Evolutionary conservation across 2,329 filamentous ascomycete genomes (phyloP), one percentile per base, ranked within the genome.

Genomic region (Orbilia ellipsospora): DNA sequence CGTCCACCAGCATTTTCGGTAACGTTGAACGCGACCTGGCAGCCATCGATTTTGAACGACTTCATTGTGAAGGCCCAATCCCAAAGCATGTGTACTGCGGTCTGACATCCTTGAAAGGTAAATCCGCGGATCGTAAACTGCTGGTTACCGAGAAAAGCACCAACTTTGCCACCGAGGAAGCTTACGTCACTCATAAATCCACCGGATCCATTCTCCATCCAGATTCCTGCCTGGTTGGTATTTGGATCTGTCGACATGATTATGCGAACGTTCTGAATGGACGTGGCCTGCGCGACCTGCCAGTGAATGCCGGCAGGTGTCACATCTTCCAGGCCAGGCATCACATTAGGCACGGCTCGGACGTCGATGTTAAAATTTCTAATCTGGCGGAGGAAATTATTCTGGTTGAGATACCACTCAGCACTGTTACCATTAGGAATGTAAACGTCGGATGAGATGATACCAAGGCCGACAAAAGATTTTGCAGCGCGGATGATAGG

Each of bases 371-470:
- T 87, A 80, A 95, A 91, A 84, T 95, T 94, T 80, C 91, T 90
- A 78, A 94, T 84, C 81, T 92, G 90, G 64, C 92, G 90, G 85
- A 92, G 94, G 84, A 94, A 94, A 85, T 94, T 94, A 82, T 87
- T 87, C 82, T 93, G 90, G 83, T 94, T 94, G 80, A 89, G 89
- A 82, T 89, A 59, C 78, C 79, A 80, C 54, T 80, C 73, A 23
- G 61, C 72, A 50, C 91, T 91, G 0, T 84, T 59, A 4, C 15
- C 60, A 5, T 64, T 83, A 59, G 87, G 81, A 45, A 88, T 87
- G 82, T 98, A 98, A 0, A 94, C 94, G 80, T 98, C 90, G 1
- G 92, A 86, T 81, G 97, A 94, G 78, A 99, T 61, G 20, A 61
- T 28, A 31, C 57, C 57, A 6, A 61, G 40, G 2, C 94, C 95